These are phyloP conservation scores for Dichotomopilus funicola DNA, from an alignment of 2,329 filamentous ascomycete genomes.

Conservation along the genomic window DNA sequence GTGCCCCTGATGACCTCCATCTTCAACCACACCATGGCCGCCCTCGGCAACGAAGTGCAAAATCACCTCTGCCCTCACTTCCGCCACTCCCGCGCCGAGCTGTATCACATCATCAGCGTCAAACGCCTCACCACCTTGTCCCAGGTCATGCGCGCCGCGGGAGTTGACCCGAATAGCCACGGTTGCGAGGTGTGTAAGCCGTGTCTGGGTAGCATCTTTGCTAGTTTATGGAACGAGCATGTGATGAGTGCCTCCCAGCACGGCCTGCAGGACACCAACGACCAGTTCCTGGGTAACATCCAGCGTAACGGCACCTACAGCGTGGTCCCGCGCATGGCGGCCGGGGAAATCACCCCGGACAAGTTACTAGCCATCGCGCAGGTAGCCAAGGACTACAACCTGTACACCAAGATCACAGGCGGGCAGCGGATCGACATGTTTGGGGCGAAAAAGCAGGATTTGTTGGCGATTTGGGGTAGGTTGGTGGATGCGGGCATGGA, in stretches of 20 bases:
- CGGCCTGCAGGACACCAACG: conserved; percentile 85
- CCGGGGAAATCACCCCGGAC: conserved; percentile 81
- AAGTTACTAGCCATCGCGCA: conserved; percentile 77
- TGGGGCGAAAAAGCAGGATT: conserved; percentile 79
- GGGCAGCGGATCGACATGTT: conserved; percentile 92
- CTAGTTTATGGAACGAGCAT: conserved; percentile 77
- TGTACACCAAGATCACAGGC: conserved; percentile 90
- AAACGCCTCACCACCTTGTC: conserved; percentile 67
- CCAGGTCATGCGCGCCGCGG: conserved; percentile 72
- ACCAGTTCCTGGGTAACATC: conserved; percentile 81
- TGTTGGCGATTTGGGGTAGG: conserved; percentile 73
- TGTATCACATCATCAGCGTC: conserved; percentile 85
- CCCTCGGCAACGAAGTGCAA: conserved; percentile 79
- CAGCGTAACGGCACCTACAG: conserved; percentile 89
- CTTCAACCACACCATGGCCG: conserved; percentile 81
- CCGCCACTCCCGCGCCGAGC: conserved; percentile 71
- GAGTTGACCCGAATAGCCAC: conserved; percentile 62
- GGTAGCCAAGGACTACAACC: conserved; percentile 73
- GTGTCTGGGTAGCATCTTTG: conserved; percentile 70
- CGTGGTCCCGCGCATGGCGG: conserved; percentile 75
- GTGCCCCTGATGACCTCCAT: conserved; percentile 84
- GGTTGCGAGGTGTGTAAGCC: conserved; percentile 88
- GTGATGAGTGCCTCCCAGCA: conserved; percentile 63
- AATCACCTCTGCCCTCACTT: conserved; percentile 85
- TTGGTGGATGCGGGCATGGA: conserved; percentile 83